Conservation (phyloP, 140 eudicot species). For the Cichorium intybus region DNA sequence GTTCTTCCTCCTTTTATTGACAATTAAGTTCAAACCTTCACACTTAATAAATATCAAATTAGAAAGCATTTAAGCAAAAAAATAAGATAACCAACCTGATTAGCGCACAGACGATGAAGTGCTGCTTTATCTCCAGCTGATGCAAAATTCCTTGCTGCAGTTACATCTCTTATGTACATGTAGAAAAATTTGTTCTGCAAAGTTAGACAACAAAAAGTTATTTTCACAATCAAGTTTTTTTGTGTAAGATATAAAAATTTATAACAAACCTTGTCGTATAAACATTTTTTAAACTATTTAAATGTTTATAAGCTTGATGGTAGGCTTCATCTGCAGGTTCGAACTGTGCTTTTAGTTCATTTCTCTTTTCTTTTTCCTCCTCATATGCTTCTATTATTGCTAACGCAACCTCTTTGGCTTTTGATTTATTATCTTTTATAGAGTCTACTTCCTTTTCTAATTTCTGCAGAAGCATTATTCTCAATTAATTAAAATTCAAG, state of each 20-base stretch:
- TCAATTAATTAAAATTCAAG: background rate
- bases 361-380: constrained; percentile 34
- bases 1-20: too few relatives aligned
- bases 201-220: background rate
- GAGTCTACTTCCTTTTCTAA: constrained; percentile 48
- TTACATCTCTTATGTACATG: constrained; percentile 38
- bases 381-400: constrained; percentile 30
- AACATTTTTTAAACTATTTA: constrained; percentile 31
- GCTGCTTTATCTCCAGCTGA: constrained; percentile 34
- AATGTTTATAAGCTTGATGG: constrained; percentile 40
- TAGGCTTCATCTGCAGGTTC: constrained; percentile 42
- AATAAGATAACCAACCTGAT: constrained; percentile 28
- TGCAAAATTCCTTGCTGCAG: constrained; percentile 37
- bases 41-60: too few relatives aligned
- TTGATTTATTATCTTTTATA: constrained; percentile 32
- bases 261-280: constrained; percentile 51
- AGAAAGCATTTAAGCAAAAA: too few relatives aligned
- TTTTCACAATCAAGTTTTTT: background rate
- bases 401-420: constrained; percentile 27
- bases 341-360: constrained; percentile 36
- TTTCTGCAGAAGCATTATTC: constrained; percentile 25
- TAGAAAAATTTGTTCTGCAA: constrained; percentile 45
- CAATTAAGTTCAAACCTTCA: too few relatives aligned
- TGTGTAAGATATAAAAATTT: background rate
- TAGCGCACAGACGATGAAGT: constrained; percentile 37